Base-by-base conservation (phyloP, 129 eudicot genomes). In the carrot (Daucus carota) region DNA sequence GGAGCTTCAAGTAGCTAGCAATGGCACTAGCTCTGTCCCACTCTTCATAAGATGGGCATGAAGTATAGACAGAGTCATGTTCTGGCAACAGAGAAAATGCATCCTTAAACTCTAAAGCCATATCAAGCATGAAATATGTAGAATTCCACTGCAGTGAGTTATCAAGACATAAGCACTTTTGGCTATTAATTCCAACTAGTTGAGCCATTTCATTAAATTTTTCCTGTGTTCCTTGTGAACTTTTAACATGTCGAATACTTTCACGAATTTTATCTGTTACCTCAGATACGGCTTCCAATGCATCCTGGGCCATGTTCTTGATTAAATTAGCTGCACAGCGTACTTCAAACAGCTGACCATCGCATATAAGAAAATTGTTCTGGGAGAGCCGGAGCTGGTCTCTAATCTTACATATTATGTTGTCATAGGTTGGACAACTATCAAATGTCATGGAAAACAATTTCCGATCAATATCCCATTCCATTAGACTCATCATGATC, bases 401-500 rank as follows among this genome's bases (percentile, higher is more conserved):
- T 74, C 97, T 83, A 80, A 94, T 85, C 81, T 81, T 89, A 76
- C 85, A 74, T 11, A 87, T 84, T 75, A 89, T 84, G 72, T 77
- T 82, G 52, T 89, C 98, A 74, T 90, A 82, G 43, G 86, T 54
- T 16, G 81, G 77, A 73, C 76, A 77, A 52, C 87, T 84, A 66
- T 90, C 92, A 59, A 90, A 86, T 8, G 98, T 93, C 88, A 93
- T 72, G 13, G 97, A 91, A 81, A 93, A 93, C 81, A 93, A 63
- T 42, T 89, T 91, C 68, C 98, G 86, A 70, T 93, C 98, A 40
- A 93, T 90, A 75, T 91, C 96, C 98, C 98, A 93, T 28, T 91
- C 90, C 92, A 89, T 89, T 80, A 93, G 81, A 76, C 92, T 82
- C 28, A 73, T 60, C 91, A 93, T 89, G 52, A 93, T 81, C 68